A percentile compares a stretch with the other conserved stretches of the same genome.
Conservation (phyloP, 2,329 filamentous ascomycete species). For the Ceratocystis variospora region DNA sequence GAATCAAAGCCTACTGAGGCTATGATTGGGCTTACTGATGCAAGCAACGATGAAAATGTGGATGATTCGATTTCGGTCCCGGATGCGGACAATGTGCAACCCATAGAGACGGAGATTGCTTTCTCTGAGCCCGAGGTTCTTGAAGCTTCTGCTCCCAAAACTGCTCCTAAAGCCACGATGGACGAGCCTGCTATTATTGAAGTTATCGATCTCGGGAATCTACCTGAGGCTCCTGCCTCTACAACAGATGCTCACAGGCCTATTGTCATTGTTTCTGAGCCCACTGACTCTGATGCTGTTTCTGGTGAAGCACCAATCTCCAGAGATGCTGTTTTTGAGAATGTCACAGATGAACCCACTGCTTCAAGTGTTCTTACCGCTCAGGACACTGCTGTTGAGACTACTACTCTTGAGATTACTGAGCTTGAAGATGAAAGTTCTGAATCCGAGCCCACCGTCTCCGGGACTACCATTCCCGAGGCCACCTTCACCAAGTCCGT, state of each 20-base stretch:
- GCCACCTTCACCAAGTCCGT: not conserved
- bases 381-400: not conserved
- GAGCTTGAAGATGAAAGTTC: not conserved
- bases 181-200: not conserved
- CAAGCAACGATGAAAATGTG: slow-evolving; percentile 9
- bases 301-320: not conserved
- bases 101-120: slow-evolving; percentile 2
- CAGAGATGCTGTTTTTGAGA: not conserved
- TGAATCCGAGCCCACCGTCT: not conserved
- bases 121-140: not conserved
- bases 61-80: slow-evolving; percentile 6
- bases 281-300: not conserved
- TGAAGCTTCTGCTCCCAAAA: not conserved
- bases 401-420: not conserved
- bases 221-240: not conserved
- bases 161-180: not conserved
- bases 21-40: not conserved
- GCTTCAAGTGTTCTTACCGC: not conserved
- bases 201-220: not conserved
- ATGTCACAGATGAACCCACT: not conserved
- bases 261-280: not conserved
- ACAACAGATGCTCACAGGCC: not conserved
- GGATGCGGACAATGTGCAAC: not conserved
- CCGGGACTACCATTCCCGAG: slow-evolving; percentile 1
- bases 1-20: not conserved